Conservation (phyloP, 352 stramenopile genomes). For the Globisporangium yorkense region DNA sequence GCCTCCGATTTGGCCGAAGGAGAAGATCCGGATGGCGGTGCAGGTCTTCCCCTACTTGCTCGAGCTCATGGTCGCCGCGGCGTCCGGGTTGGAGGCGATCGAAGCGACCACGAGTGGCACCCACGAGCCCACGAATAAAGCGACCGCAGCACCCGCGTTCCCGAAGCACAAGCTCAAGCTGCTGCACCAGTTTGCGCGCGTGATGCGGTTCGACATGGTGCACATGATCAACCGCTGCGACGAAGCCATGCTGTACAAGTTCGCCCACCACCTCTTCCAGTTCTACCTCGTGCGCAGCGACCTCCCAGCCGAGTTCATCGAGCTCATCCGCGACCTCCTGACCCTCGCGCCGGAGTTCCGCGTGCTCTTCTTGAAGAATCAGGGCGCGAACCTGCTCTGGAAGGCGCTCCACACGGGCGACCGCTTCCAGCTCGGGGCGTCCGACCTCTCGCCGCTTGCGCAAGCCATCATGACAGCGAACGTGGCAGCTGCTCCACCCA, state of each 20-base stretch:
- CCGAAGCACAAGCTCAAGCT: constrained; percentile 17
- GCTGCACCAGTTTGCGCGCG: constrained; percentile 24
- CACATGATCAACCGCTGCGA: constrained; percentile 31
- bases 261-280: constrained; percentile 45
- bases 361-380: constrained; percentile 35
- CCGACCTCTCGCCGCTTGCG: constrained; percentile 1
- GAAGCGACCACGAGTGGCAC: constrained; percentile 4
- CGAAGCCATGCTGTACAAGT: constrained; percentile 27
- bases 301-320: constrained; percentile 28
- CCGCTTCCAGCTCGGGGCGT: constrained; percentile 5
- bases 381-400: constrained; percentile 37
- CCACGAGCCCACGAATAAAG: constrained; percentile 4
- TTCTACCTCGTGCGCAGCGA: constrained; percentile 28
- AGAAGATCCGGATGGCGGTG: constrained; percentile 27
- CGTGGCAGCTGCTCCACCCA: background rate
- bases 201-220: constrained; percentile 32
- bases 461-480: constrained; percentile 8
- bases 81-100: constrained; percentile 19
- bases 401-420: constrained; percentile 34
- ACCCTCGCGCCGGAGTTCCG: constrained; percentile 27
- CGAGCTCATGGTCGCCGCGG: constrained; percentile 29
- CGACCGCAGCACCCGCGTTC: background rate
- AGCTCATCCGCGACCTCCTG: constrained; percentile 37
- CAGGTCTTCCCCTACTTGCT: constrained; percentile 32
- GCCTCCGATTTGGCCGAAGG: constrained; percentile 17